These are phyloP conservation scores for Cercospora berteroae DNA, from an alignment of 2,329 filamentous ascomycete species.

Conservation along the genomic window DNA sequence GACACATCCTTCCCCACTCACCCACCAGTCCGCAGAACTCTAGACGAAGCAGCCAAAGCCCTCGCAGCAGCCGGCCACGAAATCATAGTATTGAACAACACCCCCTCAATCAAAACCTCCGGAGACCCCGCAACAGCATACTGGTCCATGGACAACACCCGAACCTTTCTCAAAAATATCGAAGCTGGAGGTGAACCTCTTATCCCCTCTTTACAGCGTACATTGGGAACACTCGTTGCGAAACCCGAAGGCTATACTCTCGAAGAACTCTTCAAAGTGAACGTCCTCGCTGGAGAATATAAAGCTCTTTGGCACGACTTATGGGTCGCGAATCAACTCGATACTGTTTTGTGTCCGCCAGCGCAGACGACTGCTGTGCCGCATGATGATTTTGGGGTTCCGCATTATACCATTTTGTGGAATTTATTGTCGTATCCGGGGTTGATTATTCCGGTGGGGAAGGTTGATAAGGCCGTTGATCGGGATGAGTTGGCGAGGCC, in stretches of 20 bases:
- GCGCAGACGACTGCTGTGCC: constrained; percentile 52
- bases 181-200: constrained; percentile 45
- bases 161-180: constrained; percentile 38
- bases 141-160: constrained; percentile 43
- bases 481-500: background rate
- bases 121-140: constrained; percentile 43
- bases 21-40: constrained; percentile 50
- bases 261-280: constrained; percentile 45
- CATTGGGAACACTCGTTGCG: constrained; percentile 35
- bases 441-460: background rate
- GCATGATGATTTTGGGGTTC: constrained; percentile 51
- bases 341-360: constrained; percentile 52
- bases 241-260: constrained; percentile 37
- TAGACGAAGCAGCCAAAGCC: constrained; percentile 43
- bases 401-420: background rate
- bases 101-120: constrained; percentile 36
- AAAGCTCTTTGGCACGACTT: constrained; percentile 44
- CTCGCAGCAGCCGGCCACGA: constrained; percentile 49
- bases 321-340: constrained; percentile 47
- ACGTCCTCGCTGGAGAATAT: constrained; percentile 40
- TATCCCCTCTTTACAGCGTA: constrained; percentile 42
- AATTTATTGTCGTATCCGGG: background rate
- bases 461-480: background rate
- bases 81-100: constrained; percentile 40
- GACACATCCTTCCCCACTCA: constrained; percentile 52